phyloP scores from a whole-genome alignment of 768 basidiomycete genomes.

The Phlegmacium glaucopus region DNA sequence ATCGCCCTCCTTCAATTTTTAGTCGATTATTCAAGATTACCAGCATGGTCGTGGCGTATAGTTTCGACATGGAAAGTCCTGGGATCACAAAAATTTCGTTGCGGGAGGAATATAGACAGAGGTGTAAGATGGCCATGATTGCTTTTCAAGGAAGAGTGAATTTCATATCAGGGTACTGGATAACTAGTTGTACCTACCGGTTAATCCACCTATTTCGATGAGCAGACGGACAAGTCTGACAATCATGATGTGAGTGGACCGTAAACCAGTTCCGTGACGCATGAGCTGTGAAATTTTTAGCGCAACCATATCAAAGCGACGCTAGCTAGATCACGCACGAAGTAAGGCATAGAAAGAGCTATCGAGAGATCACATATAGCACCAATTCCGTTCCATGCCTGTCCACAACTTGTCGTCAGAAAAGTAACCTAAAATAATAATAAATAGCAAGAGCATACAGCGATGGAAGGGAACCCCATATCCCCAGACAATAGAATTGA shows the following conservation, averaged over 20 bases:
- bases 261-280: conserved; percentile 25
- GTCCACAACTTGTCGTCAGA: not conserved
- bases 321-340: conserved; percentile 14
- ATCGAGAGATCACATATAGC: conserved; percentile 30
- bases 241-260: conserved; percentile 23
- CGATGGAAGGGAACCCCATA: conserved; percentile 17
- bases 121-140: conserved; percentile 21
- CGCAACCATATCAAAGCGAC: no score
- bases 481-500: conserved; percentile 9
- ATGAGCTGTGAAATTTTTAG: conserved; percentile 16
- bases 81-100: conserved; percentile 20
- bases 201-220: conserved; percentile 28
- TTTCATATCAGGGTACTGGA: not conserved
- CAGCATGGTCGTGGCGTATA: conserved; percentile 29
- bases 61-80: conserved; percentile 24
- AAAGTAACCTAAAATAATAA: not conserved
- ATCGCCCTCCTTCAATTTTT: conserved; percentile 6
- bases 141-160: conserved; percentile 9
- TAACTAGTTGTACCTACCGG: conserved; percentile 16
- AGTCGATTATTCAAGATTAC: conserved; percentile 27
- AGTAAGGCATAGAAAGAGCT: conserved; percentile 28
- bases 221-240: conserved; percentile 24
- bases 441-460: conserved; percentile 13
- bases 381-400: conserved; percentile 29
- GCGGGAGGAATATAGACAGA: conserved; percentile 25